Evolutionary conservation across 257 asterid species (phyloP), one percentile per base, ranked within the genome.

Genomic region (Solanum gracilifrons): DNA sequence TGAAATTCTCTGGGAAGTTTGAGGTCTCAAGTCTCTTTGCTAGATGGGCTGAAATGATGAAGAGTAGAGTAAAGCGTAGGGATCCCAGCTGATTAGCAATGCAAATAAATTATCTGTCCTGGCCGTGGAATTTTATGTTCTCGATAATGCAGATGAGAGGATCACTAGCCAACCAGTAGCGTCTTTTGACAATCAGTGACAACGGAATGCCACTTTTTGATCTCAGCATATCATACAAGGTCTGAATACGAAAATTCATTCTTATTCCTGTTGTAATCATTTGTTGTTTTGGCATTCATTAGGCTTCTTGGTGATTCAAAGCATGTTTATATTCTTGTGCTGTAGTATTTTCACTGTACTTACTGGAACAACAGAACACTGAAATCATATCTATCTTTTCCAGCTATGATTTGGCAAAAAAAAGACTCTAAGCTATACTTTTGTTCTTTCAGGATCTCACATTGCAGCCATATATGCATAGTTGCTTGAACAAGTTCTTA

Each of bases 11-110:
- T 1, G 95, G 94, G 6, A 96, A 93, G 86, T 90, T 90, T 86
- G 98, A 91, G 85, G 92, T 91, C 23, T 93, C 95, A 16, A 86
- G 88, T 86, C 87, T 90, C 83, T 91, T 93, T 79, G 90, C 89
- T 32, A 90, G 93, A 88, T 92, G 94, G 90, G 95, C 91, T 75
- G 90, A 92, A 90, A 92, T 93, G 93, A 92, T 89, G 92, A 92
- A 64, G 92, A 89, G 60, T 60, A 87, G 91, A 85, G 88, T 88
- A 64, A 83, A 88, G 75, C 80, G 88, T 15, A 83, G 92, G 79
- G 87, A 86, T 69, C 80, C 72, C 31, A 35, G 71, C 48, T 55
- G 60, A 58, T 31, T 12, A 62, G 33, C 55, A 25, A 2, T 60
- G 72, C 43, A 85, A 89, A 60, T 48, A 80, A 31, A 37, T 58